phyloP scores from a whole-genome alignment of 345 rosid genomes.

The Euclidium syriacum region DNA sequence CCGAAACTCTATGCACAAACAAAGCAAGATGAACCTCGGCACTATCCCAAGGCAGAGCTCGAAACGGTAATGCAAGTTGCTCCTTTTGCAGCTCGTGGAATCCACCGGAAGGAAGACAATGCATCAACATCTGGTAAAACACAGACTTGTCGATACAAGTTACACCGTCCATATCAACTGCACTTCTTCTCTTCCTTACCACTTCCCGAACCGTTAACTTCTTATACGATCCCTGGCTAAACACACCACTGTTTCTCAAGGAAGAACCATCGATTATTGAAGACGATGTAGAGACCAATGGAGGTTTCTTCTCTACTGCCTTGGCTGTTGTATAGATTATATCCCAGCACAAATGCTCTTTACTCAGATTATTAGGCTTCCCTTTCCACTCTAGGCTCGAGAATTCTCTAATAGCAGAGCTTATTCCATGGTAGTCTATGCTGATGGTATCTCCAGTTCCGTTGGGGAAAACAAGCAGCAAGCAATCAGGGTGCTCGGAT shows the following conservation, averaged over 20 bases:
- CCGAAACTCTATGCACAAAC: slow-evolving; percentile 74
- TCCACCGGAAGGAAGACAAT: slow-evolving; percentile 87
- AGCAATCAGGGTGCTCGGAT: slow-evolving; percentile 84
- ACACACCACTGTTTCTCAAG: slow-evolving; percentile 43
- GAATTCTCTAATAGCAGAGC: slow-evolving; percentile 38
- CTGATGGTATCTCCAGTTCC: slow-evolving; percentile 34
- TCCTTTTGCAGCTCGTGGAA: slow-evolving; percentile 43
- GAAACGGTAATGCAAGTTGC: slow-evolving; percentile 64
- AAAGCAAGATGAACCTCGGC: slow-evolving; percentile 83
- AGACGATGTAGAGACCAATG: slow-evolving; percentile 23
- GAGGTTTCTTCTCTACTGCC: slow-evolving; percentile 62
- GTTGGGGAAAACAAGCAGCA: slow-evolving; percentile 65
- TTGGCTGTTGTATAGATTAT: slow-evolving; percentile 66
- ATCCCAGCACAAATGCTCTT: slow-evolving; percentile 82
- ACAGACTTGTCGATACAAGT: slow-evolving; percentile 49
- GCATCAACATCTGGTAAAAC: slow-evolving; percentile 83
- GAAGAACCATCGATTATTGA: slow-evolving; percentile 32
- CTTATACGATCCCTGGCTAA: slow-evolving; percentile 44
- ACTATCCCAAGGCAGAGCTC: slow-evolving; percentile 75
- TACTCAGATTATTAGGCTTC: slow-evolving; percentile 59
- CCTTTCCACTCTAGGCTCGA: slow-evolving; percentile 60
- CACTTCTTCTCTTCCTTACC: slow-evolving; percentile 88
- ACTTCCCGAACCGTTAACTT: slow-evolving; percentile 44
- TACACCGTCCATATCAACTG: slow-evolving; percentile 80
- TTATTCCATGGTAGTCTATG: slow-evolving; percentile 44